Base-by-base conservation (phyloP, 345 rosid species). In the Physaria fendleri region DNA sequence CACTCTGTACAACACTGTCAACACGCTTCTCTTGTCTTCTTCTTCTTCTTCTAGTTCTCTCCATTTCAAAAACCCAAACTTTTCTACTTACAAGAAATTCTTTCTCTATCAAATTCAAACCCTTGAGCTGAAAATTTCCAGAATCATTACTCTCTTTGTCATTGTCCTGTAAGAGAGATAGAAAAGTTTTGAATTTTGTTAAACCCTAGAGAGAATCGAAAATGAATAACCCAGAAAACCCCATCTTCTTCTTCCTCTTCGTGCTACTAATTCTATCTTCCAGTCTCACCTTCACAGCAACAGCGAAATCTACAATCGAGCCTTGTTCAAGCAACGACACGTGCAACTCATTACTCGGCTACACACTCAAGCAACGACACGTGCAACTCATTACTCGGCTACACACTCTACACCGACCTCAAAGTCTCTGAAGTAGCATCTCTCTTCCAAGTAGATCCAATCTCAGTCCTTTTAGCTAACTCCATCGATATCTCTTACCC, bases 251-350 rank as follows among this genome's bases (percentile, higher is more conserved):
- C n/a, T n/a, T n/a, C n/a, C n/a, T n/a, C 33, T 29, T 51, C 50
- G 21, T 44, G 30, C 5, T 64, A 35, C 30, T 77, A 20, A 6
- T 75, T 42, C 37, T 88, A 47, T 11, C 70, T 48, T 40, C 59
- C 67, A 78, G 37, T 54, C 62, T 57, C 14, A 62, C 52, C 30
- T 62, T 30, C 24, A 39, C 58, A 0, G 83, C 71, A 4, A 54
- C 61, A 1, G 51, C 97, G 6, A 93, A 93, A 73, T 93, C 99
- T 5, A 89, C 97, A 2, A 89, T 93, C 10, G 99, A 93, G 75
- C 99, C 99, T 3, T 93, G 99, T 72, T 83, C 99, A 8, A 86
- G 83, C n/a, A n/a, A n/a, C n/a, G n/a, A n/a, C n/a, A n/a, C n/a
- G n/a, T n/a, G n/a, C n/a, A n/a, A n/a, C n/a, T n/a, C n/a, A n/a